Evolutionary conservation across 2,329 filamentous ascomycete genomes (phyloP).

Genomic region (Calonectria montana): DNA sequence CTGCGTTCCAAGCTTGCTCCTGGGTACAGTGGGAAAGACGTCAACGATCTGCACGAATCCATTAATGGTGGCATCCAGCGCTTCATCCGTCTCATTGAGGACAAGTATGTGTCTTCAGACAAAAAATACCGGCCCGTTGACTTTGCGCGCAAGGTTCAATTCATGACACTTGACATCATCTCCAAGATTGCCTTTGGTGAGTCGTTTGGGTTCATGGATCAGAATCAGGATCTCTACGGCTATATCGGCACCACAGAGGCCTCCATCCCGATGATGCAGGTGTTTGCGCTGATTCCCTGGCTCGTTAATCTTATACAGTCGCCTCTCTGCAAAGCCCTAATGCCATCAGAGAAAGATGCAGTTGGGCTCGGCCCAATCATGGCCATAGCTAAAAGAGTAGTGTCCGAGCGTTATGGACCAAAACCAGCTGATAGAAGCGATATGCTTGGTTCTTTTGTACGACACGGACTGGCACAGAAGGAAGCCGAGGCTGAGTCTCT

Average conservation of each 20-base stretch:
- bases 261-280: slow-evolving; percentile 14
- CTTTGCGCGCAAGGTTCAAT: slow-evolving; percentile 17
- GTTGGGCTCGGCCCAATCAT: slow-evolving; percentile 22
- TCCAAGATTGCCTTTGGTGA: slow-evolving; percentile 17
- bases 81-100: slow-evolving; percentile 10
- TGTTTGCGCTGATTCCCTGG: slow-evolving; percentile 21
- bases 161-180: slow-evolving; percentile 20
- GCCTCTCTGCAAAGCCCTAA: slow-evolving; percentile 17
- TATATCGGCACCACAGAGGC: slow-evolving; percentile 12
- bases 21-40: slow-evolving; percentile 16
- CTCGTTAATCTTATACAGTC: slow-evolving; percentile 18
- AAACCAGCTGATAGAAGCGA: background rate
- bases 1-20: slow-evolving; percentile 18
- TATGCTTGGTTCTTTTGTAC: slow-evolving; percentile 21
- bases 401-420: slow-evolving; percentile 5
- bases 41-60: slow-evolving; percentile 6
- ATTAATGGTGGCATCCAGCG: slow-evolving; percentile 7
- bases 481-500: slow-evolving; percentile 21
- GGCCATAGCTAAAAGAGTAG: slow-evolving; percentile 12
- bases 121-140: slow-evolving; percentile 6
- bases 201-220: slow-evolving; percentile 18
- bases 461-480: slow-evolving; percentile 12
- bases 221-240: slow-evolving; percentile 9
- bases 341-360: slow-evolving; percentile 20
- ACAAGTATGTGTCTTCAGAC: slow-evolving; percentile 12